These are phyloP conservation scores for Blumeria graminis DNA, from an alignment of 2,329 filamentous ascomycete genomes.

Conservation along the genomic window DNA sequence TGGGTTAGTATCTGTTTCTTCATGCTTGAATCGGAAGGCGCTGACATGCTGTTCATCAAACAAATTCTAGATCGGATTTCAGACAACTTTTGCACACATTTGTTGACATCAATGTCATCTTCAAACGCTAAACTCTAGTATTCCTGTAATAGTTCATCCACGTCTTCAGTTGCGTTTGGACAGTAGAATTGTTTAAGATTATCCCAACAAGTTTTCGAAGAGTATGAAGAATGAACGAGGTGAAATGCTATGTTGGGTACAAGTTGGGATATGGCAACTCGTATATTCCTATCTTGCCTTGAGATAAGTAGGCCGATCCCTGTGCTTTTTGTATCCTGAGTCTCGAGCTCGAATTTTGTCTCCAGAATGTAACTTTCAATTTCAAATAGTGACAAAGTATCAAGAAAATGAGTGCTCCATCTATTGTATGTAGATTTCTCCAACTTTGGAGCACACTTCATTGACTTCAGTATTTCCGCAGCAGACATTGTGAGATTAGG, in stretches of 20 bases:
- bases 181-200: background rate
- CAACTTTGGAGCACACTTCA: background rate
- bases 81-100: background rate
- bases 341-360: background rate
- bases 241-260: background rate
- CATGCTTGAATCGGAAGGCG: background rate
- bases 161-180: background rate
- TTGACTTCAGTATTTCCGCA: background rate
- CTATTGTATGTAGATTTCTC: background rate
- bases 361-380: background rate
- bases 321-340: background rate
- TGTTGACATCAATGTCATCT: background rate
- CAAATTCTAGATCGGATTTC: background rate
- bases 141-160: background rate
- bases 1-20: background rate
- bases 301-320: background rate
- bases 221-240: background rate
- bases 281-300: background rate
- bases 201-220: background rate
- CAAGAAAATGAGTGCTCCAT: background rate
- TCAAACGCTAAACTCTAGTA: background rate
- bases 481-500: background rate
- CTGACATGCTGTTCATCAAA: background rate
- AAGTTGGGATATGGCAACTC: background rate
- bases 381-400: background rate